phyloP scores from a whole-genome alignment of 805 yeast genomes.

The Wickerhamomyces silvicola region DNA sequence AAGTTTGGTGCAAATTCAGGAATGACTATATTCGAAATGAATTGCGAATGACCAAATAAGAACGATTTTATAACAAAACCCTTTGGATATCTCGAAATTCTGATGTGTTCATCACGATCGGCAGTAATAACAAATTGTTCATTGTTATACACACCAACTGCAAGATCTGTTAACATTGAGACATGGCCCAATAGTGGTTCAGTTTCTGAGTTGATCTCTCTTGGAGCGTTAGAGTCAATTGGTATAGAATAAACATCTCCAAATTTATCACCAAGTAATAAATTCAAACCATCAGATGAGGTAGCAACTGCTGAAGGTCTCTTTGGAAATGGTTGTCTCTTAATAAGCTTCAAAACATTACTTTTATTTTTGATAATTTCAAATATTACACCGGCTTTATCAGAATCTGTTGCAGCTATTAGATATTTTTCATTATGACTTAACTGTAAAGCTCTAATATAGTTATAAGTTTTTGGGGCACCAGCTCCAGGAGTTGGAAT shows the following conservation, averaged over 20 bases:
- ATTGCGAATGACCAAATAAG: slow-evolving; percentile 83
- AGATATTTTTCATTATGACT: slow-evolving; percentile 47
- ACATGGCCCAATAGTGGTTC: slow-evolving; percentile 91
- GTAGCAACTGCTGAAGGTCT: slow-evolving; percentile 87
- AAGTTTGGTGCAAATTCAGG: slow-evolving; percentile 44
- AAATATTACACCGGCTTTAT: slow-evolving; percentile 71
- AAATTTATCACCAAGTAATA: slow-evolving; percentile 86
- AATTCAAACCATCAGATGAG: slow-evolving; percentile 46
- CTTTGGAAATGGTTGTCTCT: slow-evolving; percentile 79
- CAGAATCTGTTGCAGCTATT: slow-evolving; percentile 72
- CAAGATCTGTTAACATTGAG: slow-evolving; percentile 84
- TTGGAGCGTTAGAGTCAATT: slow-evolving; percentile 30
- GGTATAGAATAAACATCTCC: slow-evolving; percentile 82
- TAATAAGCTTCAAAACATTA: slow-evolving; percentile 43
- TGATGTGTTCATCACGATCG: slow-evolving; percentile 95
- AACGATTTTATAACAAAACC: slow-evolving; percentile 73
- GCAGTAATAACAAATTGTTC: slow-evolving; percentile 60
- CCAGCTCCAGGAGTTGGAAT: slow-evolving; percentile 61
- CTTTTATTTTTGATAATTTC: slow-evolving; percentile 23
- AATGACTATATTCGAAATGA: slow-evolving; percentile 59
- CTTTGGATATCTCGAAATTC: slow-evolving; percentile 74
- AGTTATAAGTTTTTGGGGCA: slow-evolving; percentile 60
- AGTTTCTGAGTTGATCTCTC: slow-evolving; percentile 35
- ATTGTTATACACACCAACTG: slow-evolving; percentile 36
- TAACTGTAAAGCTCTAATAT: slow-evolving; percentile 57